Conservation (phyloP, 257 asterid species). For the Buddleja alternifolia region DNA sequence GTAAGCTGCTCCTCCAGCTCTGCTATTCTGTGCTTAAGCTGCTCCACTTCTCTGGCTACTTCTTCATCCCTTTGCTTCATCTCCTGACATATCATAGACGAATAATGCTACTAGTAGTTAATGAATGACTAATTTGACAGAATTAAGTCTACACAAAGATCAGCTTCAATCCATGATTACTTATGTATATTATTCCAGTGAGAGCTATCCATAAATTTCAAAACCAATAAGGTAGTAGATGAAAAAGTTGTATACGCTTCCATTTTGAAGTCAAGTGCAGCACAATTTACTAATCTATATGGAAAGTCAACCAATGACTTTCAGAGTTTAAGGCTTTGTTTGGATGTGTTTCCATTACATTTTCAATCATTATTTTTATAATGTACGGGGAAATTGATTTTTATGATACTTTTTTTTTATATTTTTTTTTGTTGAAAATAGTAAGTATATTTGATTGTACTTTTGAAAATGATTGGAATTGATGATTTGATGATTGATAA, state of each 20-base stretch:
- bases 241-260: neutral
- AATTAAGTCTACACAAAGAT: neutral
- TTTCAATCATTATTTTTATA: no score
- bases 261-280: neutral
- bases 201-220: neutral
- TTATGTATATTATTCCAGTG: neutral
- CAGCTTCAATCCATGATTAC: neutral
- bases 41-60: slow-evolving; percentile 56
- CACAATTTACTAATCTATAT: neutral
- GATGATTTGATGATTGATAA: no score
- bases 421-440: no score
- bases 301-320: neutral
- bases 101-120: neutral
- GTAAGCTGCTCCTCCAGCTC: slow-evolving; percentile 62
- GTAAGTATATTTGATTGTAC: no score
- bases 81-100: slow-evolving; percentile 37
- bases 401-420: no score
- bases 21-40: slow-evolving; percentile 49
- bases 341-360: no score
- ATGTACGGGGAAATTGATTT: no score
- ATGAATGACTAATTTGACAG: neutral
- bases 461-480: no score
- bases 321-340: no score
- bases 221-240: neutral
- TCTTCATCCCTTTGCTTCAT: slow-evolving; percentile 66